phyloP scores from a whole-genome alignment of 306 rosid species.

The Corylus heterophylla region DNA sequence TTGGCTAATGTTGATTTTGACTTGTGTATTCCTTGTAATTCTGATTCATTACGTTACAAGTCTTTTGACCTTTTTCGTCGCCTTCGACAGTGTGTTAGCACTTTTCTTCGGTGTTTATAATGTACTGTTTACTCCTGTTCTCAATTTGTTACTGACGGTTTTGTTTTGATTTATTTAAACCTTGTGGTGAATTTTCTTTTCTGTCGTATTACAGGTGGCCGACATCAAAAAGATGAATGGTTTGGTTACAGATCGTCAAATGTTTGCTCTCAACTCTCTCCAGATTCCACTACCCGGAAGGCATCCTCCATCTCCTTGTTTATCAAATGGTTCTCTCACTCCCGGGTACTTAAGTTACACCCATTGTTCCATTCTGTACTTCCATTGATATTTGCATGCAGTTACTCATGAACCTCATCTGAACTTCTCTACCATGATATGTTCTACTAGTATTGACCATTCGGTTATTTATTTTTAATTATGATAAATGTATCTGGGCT shows the following conservation, averaged over 20 bases:
- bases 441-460: neutral
- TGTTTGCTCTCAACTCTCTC: constrained; percentile 82
- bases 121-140: neutral
- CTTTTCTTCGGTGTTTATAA: too few relatives aligned
- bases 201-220: constrained; percentile 52
- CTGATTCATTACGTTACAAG: neutral
- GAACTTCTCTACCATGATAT: neutral
- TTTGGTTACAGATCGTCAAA: constrained; percentile 84
- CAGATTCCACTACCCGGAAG: constrained; percentile 91
- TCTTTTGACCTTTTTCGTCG: neutral
- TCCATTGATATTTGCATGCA: neutral
- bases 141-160: neutral
- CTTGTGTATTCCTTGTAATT: neutral
- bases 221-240: constrained; percentile 80
- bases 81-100: neutral
- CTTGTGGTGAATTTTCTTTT: constrained; percentile 10
- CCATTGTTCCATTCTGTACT: neutral
- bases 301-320: constrained; percentile 84
- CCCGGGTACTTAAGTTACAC: constrained; percentile 33
- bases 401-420: neutral
- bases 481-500: neutral
- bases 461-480: neutral
- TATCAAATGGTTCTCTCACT: constrained; percentile 48
- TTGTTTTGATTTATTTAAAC: neutral
- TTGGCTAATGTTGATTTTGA: neutral